phyloP scores from a whole-genome alignment of 306 rosid genomes.

The Corylus avellana region DNA sequence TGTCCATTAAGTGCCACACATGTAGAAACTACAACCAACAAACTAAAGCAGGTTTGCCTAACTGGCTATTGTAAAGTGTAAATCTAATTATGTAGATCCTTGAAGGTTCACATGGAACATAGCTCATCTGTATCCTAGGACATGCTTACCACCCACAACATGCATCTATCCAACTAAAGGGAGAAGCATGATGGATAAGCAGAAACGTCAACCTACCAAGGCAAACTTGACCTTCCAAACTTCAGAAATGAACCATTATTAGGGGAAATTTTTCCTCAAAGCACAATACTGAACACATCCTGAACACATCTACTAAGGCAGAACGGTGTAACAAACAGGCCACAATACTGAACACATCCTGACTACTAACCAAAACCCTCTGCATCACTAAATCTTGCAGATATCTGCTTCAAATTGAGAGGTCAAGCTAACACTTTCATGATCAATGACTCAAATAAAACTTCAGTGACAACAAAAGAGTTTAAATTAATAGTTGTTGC shows the following conservation, averaged over 20 bases:
- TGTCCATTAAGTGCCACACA: slow-evolving; percentile 13
- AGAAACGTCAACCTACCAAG: background rate
- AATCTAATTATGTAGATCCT: background rate
- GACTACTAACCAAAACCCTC: background rate
- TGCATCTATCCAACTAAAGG: slow-evolving; percentile 14
- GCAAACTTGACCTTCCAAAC: background rate
- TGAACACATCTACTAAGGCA: no score
- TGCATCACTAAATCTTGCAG: background rate
- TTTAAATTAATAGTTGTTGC: background rate
- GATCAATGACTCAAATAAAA: slow-evolving; percentile 9
- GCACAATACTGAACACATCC: no score
- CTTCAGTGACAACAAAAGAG: background rate
- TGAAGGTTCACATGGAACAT: background rate
- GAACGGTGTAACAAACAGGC: background rate
- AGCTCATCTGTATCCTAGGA: background rate
- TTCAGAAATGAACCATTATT: background rate
- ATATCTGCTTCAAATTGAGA: background rate
- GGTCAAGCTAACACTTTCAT: slow-evolving; percentile 1
- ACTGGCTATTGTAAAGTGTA: background rate
- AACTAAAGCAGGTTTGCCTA: slow-evolving; percentile 15
- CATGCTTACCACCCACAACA: slow-evolving; percentile 3
- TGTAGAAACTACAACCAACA: background rate
- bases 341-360: background rate
- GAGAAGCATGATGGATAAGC: background rate
- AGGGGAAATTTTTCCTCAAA: background rate